Base-by-base conservation (phyloP, 1,139 yeast genomes). In the Suhomyces bribrorum region DNA sequence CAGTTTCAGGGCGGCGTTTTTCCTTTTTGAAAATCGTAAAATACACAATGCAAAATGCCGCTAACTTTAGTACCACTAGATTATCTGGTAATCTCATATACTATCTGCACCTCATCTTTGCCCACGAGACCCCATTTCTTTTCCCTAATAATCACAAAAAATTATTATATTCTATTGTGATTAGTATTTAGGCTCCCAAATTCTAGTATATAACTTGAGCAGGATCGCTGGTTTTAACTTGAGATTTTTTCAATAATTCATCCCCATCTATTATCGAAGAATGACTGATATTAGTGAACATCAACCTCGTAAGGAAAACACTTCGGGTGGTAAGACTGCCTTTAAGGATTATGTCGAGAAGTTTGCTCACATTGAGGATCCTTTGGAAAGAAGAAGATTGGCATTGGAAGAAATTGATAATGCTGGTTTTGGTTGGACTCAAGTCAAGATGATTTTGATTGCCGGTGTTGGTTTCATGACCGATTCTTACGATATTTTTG, bases 381-480 rank as follows among this genome's bases (percentile, higher is more conserved):
- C 96, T 13, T 69, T 86, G 48, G 95, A 87, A 68, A 82, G 96
- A 73, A 82, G 95, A 71, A 79, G 95, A 69, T 72, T 87, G 55
- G 96, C 96, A 27, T 73, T 87, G 56, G 94, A 86, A 62, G 87
- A 86, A 60, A 86, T 88, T 52, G 96, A 88, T 63, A 81, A 83
- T 53, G 88, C 90, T 37, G 70, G 78, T 1, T 88, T 88, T 54
- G 89, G 95, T 40, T 85, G 94, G 95, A 84, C 88, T 59, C 96
- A 87, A 59, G 64, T 87, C 40, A 82, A 89, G 64, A 88, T 92
- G 73, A 86, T 88, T 57, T 57, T 80, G 65, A 89, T 88, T 62
- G 96, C 95, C 25, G 96, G 96, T 73, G 95, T 87, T 48, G 96
- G 96, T 61, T 88, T 88, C 78, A 66, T 88, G 69, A 87, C 95